These are phyloP conservation scores for Daedaleopsis sinensis DNA, from an alignment of 768 basidiomycete genomes.

Conservation along the genomic window DNA sequence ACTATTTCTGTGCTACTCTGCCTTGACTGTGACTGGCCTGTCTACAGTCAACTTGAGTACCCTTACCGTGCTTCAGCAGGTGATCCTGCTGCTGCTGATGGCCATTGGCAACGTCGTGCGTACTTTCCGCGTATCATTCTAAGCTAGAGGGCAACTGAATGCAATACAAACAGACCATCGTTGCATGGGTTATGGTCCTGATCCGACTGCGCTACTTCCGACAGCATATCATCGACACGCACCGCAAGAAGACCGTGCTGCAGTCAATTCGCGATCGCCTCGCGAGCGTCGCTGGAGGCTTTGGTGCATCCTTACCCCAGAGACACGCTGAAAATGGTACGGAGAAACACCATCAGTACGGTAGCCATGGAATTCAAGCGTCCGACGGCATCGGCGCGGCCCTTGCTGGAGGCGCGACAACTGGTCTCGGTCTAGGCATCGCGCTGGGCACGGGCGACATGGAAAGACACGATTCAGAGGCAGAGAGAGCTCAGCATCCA, in stretches of 20 bases:
- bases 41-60: constrained; percentile 53
- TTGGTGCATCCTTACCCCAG: neutral
- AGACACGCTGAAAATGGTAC: constrained; percentile 5
- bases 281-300: neutral
- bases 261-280: constrained; percentile 14
- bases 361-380: constrained; percentile 16
- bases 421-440: constrained; percentile 22
- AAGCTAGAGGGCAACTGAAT: too few relatives aligned
- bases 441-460: constrained; percentile 6
- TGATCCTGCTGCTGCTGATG: constrained; percentile 58
- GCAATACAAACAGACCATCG: constrained; percentile 37
- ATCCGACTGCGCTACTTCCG: constrained; percentile 52
- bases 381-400: constrained; percentile 28
- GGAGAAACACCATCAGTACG: constrained; percentile 5
- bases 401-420: constrained; percentile 22
- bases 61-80: constrained; percentile 50
- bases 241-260: constrained; percentile 15
- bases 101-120: constrained; percentile 35
- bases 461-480: neutral
- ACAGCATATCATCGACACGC: constrained; percentile 17
- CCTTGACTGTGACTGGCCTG: constrained; percentile 49
- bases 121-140: constrained; percentile 19
- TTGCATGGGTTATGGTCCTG: constrained; percentile 69
- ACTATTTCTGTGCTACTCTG: constrained; percentile 63
- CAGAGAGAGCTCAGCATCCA: neutral